phyloP scores from a whole-genome alignment of 371 early-diverging fungal species.

The Dinochytrium kinnereticum region DNA sequence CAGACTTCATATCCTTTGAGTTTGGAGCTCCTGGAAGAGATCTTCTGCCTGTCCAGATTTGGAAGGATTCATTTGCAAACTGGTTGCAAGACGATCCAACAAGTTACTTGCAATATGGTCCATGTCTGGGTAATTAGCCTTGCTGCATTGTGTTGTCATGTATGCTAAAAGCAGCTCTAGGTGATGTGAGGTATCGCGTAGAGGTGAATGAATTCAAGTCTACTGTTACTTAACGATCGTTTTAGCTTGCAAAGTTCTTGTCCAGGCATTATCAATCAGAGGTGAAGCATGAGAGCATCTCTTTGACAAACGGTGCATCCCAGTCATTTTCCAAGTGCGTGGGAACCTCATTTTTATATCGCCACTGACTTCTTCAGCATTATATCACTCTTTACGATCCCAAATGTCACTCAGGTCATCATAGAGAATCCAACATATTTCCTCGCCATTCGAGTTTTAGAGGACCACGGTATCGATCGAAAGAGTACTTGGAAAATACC shows the following conservation, averaged over 20 bases:
- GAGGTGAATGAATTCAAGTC: not conserved
- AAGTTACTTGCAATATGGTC: conserved; percentile 39
- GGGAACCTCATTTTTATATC: not conserved
- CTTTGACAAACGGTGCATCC: conserved; percentile 34
- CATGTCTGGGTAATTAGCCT: conserved; percentile 21
- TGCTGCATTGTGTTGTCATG: conserved; percentile 1
- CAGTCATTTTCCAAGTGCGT: conserved; percentile 32
- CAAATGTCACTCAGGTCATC: conserved; percentile 36
- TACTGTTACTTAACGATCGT: not conserved
- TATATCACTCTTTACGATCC: conserved; percentile 24
- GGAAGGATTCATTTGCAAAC: conserved; percentile 20
- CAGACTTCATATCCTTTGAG: conserved; percentile 36
- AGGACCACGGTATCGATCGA: conserved; percentile 50
- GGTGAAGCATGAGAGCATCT: conserved; percentile 9
- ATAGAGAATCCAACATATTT: conserved; percentile 70
- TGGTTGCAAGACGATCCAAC: conserved; percentile 8
- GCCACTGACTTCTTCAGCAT: conserved; percentile 11
- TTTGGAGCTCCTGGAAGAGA: conserved; percentile 36
- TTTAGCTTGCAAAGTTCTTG: conserved; percentile 18
- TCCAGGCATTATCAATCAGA: conserved; percentile 18
- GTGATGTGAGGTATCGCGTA: not conserved
- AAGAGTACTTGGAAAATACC: conserved; percentile 25
- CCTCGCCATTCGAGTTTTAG: conserved; percentile 57
- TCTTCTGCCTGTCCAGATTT: conserved; percentile 21
- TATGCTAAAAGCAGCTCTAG: not conserved